Conservation (phyloP, 1,284 basidiomycete genomes). For the Cryptococcus wingfieldii region DNA sequence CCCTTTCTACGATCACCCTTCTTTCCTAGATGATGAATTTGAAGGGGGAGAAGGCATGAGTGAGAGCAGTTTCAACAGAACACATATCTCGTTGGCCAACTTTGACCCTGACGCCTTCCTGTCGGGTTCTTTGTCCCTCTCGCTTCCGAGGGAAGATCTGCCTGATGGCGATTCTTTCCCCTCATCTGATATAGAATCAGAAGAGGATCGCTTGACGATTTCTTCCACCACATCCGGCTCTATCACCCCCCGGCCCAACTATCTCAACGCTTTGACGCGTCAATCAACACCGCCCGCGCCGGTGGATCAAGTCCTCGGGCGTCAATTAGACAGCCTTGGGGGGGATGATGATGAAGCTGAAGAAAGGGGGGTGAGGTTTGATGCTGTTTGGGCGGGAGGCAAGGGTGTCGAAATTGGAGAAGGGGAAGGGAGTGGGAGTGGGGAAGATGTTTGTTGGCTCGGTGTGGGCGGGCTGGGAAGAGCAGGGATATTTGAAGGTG, state of each 20-base stretch:
- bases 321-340: too few relatives aligned
- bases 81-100: conserved; percentile 29
- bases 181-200: conserved; percentile 7
- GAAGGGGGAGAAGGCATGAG: conserved; percentile 11
- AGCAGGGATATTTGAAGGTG: conserved; percentile 73
- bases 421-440: conserved; percentile 1
- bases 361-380: conserved; percentile 21
- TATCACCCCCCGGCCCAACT: conserved; percentile 40
- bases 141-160: conserved; percentile 2
- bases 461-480: conserved; percentile 59
- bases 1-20: conserved; percentile 19
- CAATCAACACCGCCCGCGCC: conserved; percentile 27
- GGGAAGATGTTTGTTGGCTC: conserved; percentile 39
- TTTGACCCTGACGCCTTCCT: conserved; percentile 42
- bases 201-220: conserved; percentile 8
- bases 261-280: conserved; percentile 4
- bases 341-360: conserved; percentile 6
- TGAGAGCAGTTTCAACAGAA: conserved; percentile 23
- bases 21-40: conserved; percentile 16
- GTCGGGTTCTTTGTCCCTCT: conserved; percentile 24
- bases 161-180: not conserved
- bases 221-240: conserved; percentile 37
- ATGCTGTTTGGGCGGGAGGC: conserved; percentile 16
- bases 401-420: not conserved
- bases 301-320: conserved; percentile 13